A percentile compares a stretch with the other conserved stretches of the same genome.
Conservation (phyloP, 306 rosid species). For the Vigna hirtella region DNA sequence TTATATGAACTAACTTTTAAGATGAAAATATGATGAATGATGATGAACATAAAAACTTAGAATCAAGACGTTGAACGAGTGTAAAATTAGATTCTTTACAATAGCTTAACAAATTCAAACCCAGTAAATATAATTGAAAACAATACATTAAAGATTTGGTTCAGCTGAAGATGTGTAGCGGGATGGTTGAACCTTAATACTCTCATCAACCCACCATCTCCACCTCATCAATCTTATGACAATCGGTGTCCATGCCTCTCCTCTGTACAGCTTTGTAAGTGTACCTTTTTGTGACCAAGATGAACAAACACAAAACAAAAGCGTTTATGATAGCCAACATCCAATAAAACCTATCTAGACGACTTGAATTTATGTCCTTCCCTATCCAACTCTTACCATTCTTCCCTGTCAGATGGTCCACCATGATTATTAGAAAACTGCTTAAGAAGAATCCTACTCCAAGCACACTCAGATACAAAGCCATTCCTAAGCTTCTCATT, state of each 20-base stretch:
- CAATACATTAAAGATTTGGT: not conserved
- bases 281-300: constrained; percentile 47
- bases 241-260: constrained; percentile 12
- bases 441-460: constrained; percentile 58
- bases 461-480: constrained; percentile 59
- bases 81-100: too few species aligned
- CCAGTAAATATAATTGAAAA: not conserved
- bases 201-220: constrained; percentile 32
- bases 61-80: too few species aligned
- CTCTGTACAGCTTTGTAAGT: constrained; percentile 51
- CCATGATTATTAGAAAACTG: constrained; percentile 55
- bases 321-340: constrained; percentile 42
- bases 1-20: too few species aligned
- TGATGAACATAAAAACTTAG: too few species aligned
- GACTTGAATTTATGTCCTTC: constrained; percentile 53
- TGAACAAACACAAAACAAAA: constrained; percentile 46
- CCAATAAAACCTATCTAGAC: constrained; percentile 61
- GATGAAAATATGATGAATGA: too few species aligned
- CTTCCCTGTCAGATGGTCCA: constrained; percentile 50
- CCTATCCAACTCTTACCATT: constrained; percentile 55
- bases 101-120: too few species aligned
- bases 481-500: constrained; percentile 61
- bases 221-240: constrained; percentile 31
- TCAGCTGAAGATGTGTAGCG: not conserved
- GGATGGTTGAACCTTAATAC: not conserved